Base-by-base conservation (phyloP, 306 rosid species). In the Albizia julibrissin region DNA sequence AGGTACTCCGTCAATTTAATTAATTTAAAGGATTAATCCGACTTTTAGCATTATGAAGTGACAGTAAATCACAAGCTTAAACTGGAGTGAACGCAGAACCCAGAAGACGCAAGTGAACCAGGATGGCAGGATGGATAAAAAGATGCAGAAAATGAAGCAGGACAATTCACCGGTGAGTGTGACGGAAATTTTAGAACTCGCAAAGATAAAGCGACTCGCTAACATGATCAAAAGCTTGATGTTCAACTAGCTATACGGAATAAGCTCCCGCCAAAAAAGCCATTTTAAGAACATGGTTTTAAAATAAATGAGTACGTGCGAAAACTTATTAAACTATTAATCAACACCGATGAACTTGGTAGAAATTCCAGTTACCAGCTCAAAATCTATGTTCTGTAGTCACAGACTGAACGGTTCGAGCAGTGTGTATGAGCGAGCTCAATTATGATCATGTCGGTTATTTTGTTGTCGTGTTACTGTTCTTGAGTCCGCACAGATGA, bases 401-500 rank as follows among this genome's bases (percentile, higher is more conserved):
- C 58, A 50, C 6, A 54, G 61, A 54, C 61, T 54, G 58, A 22
- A n/a, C 3, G 16, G 29, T 22, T 10, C 33, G 10, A 22, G 12
- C 29, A 22, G 65, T 22, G 65, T 22, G 67, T 16, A 26, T 61
- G 33, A 19, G 33, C 33, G 34, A 11, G 34, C 12, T 24, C 67
- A 61, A 0, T 24, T 31, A 67, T 18, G 61, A 79, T 79, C 81
- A 46, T 56, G 21, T 67, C 46, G 37, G 82, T 80, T 81, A 77
- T 76, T 65, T 43, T 26, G 69, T 56, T 81, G 82, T 72, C 71
- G 12, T 8, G 85, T 42, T 65, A 18, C 7, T 8, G n/a, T 76
- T 80, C 84, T 39, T 0, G 71, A 70, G 33, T 64, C 34, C 66
- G 79, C 87, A 71, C 82, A 72, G 1, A 27, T 26, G 70, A 81